phyloP scores from a whole-genome alignment of 2,329 filamentous ascomycete genomes.

The Pseudocercospora ulei region DNA sequence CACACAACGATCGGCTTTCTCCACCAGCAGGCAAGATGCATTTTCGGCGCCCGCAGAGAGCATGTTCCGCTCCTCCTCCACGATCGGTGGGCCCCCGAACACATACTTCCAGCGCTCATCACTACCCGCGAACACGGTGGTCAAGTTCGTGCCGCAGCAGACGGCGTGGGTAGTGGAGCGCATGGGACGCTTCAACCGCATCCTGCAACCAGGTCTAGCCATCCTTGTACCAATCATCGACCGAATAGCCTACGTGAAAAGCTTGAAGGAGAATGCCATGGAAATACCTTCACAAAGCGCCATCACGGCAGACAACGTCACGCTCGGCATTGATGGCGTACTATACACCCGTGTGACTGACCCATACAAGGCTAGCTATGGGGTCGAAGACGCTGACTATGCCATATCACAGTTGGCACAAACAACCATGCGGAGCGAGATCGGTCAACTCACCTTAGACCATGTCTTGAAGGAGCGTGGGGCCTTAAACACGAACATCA shows the following conservation, averaged over 20 bases:
- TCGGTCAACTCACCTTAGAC: conserved; percentile 89
- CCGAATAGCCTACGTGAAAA: conserved; percentile 95
- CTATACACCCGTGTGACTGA: conserved; percentile 94
- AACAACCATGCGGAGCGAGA: conserved; percentile 97
- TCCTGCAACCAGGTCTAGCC: conserved; percentile 82
- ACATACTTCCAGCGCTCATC: conserved; percentile 42
- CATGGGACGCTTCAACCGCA: conserved; percentile 95
- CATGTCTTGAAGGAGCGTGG: conserved; percentile 96
- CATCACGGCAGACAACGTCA: conserved; percentile 97
- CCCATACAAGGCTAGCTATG: conserved; percentile 96
- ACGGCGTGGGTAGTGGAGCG: conserved; percentile 99
- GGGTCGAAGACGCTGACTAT: conserved; percentile 96
- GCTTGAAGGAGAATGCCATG: conserved; percentile 86
- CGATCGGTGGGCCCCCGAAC: conserved; percentile 27
- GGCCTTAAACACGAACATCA: conserved; percentile 94
- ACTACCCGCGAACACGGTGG: conserved; percentile 83
- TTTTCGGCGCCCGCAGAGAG: conserved; percentile 30
- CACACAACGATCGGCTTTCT: conserved; percentile 25
- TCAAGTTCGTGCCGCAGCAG: conserved; percentile 94
- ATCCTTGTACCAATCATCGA: conserved; percentile 84
- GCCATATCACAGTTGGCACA: conserved; percentile 96
- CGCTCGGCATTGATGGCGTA: conserved; percentile 88
- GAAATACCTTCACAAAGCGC: conserved; percentile 97
- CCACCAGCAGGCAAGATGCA: conserved; percentile 25
- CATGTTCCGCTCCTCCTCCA: conserved; percentile 31